Conservation (phyloP, 2,329 filamentous ascomycete species). For the Curvularia hawaiiensis region DNA sequence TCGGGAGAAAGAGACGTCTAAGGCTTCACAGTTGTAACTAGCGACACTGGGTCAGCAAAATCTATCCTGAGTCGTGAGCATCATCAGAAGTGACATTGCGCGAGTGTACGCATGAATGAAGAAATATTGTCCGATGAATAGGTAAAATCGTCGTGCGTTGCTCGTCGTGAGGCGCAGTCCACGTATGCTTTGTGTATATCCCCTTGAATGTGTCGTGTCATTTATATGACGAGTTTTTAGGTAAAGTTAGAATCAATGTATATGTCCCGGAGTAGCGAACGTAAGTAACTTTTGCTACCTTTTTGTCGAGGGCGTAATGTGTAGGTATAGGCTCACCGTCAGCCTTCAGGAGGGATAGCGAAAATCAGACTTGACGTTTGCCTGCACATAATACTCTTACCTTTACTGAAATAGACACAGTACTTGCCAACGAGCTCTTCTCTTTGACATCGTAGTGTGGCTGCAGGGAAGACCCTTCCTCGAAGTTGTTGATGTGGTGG, state of each 20-base stretch:
- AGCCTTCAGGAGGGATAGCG: not conserved
- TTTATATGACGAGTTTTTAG: no score
- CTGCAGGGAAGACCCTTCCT: not conserved
- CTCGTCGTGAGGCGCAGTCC: not conserved
- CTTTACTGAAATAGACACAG: not conserved
- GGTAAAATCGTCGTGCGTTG: not conserved
- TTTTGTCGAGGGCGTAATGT: not conserved
- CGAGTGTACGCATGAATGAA: not conserved
- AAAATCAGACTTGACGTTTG: not conserved
- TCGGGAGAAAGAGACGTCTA: not conserved
- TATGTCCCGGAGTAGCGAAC: not conserved
- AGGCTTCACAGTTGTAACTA: not conserved
- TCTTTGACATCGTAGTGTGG: not conserved
- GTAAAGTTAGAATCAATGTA: no score
- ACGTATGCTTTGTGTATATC: not conserved
- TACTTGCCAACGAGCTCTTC: not conserved
- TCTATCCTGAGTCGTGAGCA: not conserved
- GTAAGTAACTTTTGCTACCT: not conserved
- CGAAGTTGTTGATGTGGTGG: not conserved
- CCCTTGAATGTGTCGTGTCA: not conserved
- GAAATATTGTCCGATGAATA: not conserved
- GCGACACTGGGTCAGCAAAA: slow-evolving; percentile 1
- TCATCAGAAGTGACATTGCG: not conserved
- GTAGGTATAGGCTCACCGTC: not conserved
- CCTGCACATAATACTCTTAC: not conserved